Percentiles rank a stretch among this genome's conserved stretches.
phyloP scores from a whole-genome alignment of 805 yeast genomes.

The Spathaspora hagerdaliae region DNA sequence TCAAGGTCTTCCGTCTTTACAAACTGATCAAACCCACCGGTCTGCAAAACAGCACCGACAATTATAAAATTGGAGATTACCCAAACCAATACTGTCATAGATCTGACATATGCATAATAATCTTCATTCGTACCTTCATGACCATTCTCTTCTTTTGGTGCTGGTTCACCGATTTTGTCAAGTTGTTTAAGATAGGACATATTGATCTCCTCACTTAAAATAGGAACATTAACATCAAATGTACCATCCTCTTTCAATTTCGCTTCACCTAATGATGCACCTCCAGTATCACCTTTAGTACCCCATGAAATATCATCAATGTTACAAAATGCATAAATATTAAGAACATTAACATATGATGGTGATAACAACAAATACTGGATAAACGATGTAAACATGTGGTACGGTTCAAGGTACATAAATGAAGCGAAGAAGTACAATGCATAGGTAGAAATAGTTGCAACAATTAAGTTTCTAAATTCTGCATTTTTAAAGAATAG shows the following conservation, averaged over 20 bases:
- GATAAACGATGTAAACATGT: slow-evolving; percentile 51
- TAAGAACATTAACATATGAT: slow-evolving; percentile 52
- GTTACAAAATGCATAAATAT: slow-evolving; percentile 67
- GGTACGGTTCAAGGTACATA: slow-evolving; percentile 65
- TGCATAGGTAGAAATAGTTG: slow-evolving; percentile 58
- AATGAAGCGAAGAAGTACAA: slow-evolving; percentile 56
- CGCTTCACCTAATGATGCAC: slow-evolving; percentile 52
- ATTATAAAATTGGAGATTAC: slow-evolving; percentile 40
- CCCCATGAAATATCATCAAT: slow-evolving; percentile 75
- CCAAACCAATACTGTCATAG: slow-evolving; percentile 45
- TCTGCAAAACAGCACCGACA: slow-evolving; percentile 39
- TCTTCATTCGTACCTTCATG: slow-evolving; percentile 34
- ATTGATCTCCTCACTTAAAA: slow-evolving; percentile 50
- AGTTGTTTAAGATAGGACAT: slow-evolving; percentile 49
- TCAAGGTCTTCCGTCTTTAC: slow-evolving; percentile 21
- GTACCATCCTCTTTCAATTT: slow-evolving; percentile 52
- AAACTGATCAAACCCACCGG: slow-evolving; percentile 42
- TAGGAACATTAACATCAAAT: slow-evolving; percentile 50
- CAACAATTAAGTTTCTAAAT: slow-evolving; percentile 50
- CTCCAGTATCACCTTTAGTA: slow-evolving; percentile 65
- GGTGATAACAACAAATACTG: slow-evolving; percentile 52
- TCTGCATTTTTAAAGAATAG: slow-evolving; percentile 44
- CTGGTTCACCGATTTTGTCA: slow-evolving; percentile 45
- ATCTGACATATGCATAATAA: slow-evolving; percentile 42
- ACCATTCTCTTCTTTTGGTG: slow-evolving; percentile 25